Evolutionary conservation across 495 filamentous ascomycete species (phyloP), one percentile per base, ranked within the genome.

Genomic region (Xylaria scruposa): DNA sequence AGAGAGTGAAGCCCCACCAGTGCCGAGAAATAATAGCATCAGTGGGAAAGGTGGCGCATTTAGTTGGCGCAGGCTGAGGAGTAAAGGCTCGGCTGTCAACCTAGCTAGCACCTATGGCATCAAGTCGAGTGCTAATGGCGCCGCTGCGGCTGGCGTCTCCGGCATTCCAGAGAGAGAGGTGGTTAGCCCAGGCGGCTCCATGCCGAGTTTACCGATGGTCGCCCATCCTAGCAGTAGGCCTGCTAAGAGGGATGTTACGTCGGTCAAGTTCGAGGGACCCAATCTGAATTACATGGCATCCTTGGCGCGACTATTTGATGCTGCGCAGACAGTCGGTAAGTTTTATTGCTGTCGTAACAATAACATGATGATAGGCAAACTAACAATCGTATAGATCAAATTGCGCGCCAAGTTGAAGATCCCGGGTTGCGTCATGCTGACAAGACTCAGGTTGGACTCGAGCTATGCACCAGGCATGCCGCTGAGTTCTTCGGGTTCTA

Each of bases 401-500:
- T 99, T 78, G 93, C 94, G 24, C 93, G 95, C 63, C 94, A 97
- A 83, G 94, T 97, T 51, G 96, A 99, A 78, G 95, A 97, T 80
- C 94, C 94, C 13, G 93, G 94, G 15, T 86, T 97, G 51, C 92
- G 92, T 75, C 93, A 95, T 72, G 85, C 85, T 36, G 87, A 89
- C 67, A 92, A 90, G 74, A 97, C 95, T 33, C 94, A 97, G 75
- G 94, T 98, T 65, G 97, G 96, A 21, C 87, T 99, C 38, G 97
- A 99, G 81, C 88, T 98, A 21, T 94, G 93, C 80, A 93, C 93
- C 38, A 89, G 94, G 24, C 95, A 98, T 81, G 97, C 96, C 12
- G 93, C 97, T 40, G 96, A 98, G 77, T 99, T 99, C 83, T 99
- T 99, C 80, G 95, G 91, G 38, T 97, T 99, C 81, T 98, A 94